Base-by-base conservation (phyloP, 345 rosid genomes). In the Eucalyptus polybractea region DNA sequence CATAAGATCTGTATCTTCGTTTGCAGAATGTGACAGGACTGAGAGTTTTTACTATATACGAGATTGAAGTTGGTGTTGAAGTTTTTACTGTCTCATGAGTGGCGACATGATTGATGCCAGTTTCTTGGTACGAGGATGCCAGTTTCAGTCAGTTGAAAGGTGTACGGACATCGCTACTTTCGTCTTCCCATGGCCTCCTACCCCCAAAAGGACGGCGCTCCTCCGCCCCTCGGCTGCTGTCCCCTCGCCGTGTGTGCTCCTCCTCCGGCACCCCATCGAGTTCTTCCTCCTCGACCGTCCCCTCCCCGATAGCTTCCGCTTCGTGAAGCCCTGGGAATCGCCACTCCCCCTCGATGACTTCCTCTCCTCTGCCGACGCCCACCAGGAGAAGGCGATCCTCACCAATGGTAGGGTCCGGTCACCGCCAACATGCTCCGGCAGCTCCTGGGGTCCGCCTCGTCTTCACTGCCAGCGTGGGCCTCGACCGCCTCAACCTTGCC, bases 291-390 rank as follows among this genome's bases (percentile, higher is more conserved):
- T 85, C 50, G 88, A 87, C 27, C 50, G 72, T 2, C 87, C 90
- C 45, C 72, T 47, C 22, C 76, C 86, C 27, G 56, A 89, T 51
- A 80, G 72, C 54, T 92, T 90, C 90, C 92, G 42, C 8, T 89
- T 90, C 88, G 80, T 93, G 50, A 92, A 91, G 51, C 87, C 93
- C 9, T 91, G 80, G 86, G 90, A 80, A 42, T 90, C 93, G 13
- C 87, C 94, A 29, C 91, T 91, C 40, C 93, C 94, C 45, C 87
- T 91, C 5, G 93, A 90, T 50, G 86, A 88, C 80, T 93, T 90
- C 92, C 90, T 91, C 58, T 53, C 22, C 58, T 53, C 58, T 19
- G 22, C 58, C 9, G 58, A 53, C 58, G 10, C 58, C 58, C 22
- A 8, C 24, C 24, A 10, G 10, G 24, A 25, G 25, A 4, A 8